phyloP scores from a whole-genome alignment of 371 early-diverging fungal species.

The Batkoa obscura region DNA sequence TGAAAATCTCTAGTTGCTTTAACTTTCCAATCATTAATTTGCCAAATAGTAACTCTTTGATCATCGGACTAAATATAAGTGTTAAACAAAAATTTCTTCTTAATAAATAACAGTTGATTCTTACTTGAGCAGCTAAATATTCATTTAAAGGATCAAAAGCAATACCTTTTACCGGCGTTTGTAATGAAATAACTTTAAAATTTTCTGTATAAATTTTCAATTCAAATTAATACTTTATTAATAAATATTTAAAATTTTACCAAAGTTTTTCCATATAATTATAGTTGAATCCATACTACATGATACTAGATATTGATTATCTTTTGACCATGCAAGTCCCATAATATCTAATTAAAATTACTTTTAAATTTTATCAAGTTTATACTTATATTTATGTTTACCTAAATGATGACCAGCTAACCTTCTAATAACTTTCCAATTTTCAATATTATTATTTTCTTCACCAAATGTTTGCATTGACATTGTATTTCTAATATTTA shows the following conservation, averaged over 20 bases:
- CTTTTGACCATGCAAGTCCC: conserved; percentile 88
- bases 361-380: too few relatives aligned
- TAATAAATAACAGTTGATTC: background rate
- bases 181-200: conserved; percentile 47
- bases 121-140: conserved; percentile 78
- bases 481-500: background rate
- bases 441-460: background rate
- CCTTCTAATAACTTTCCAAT: conserved; percentile 15
- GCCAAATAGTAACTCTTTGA: conserved; percentile 71
- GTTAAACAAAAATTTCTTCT: too few relatives aligned
- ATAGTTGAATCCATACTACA: conserved; percentile 75
- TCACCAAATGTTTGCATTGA: background rate
- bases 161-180: conserved; percentile 88
- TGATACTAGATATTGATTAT: conserved; percentile 69
- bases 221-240: background rate
- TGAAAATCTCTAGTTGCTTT: conserved; percentile 55
- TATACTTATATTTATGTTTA: too few relatives aligned
- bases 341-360: conserved; percentile 42
- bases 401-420: conserved; percentile 80
- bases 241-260: too few relatives aligned
- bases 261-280: conserved; percentile 78
- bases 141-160: conserved; percentile 92
- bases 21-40: conserved; percentile 65
- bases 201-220: conserved; percentile 25
- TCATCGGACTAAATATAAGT: conserved; percentile 82